Evolutionary conservation across 768 basidiomycete genomes (phyloP), one percentile per base, ranked within the genome.

Genomic region (Phylloporus sp.): DNA sequence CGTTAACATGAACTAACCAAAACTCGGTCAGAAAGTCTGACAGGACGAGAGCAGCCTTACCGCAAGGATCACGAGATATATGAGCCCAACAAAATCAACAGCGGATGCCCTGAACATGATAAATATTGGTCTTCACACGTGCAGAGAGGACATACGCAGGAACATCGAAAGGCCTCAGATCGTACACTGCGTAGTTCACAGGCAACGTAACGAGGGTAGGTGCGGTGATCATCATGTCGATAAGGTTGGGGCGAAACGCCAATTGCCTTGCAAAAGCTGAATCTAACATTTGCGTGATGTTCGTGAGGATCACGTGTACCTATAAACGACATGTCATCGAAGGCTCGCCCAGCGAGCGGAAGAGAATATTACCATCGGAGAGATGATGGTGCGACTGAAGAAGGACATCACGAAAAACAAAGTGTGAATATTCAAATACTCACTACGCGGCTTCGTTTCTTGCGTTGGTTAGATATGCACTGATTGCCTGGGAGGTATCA

Each of bases 381-480:
- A 42, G 33, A 63, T 57, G 24, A 39, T 11, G 18, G 4, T 50
- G 27, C 60, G 60, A 22, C 61, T 68, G 14, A 42, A 42, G 24
- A 43, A 49, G 13, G 21, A n/a, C 7, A 17, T 58, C 29, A 57
- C 15, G 23, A 21, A 28, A 9, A 10, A 18, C 22, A 11, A 39
- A 6, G n/a, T 10, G 7, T 32, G 28, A 22, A 49, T 38, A 17
- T 79, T 62, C 58, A 84, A 22, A 49, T 38, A 17, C 80, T 62
- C 58, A 84, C 82, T 70, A 84, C 15, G 71, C 74, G 49, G 76
- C 78, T 51, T 82, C 81, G 38, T 75, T 82, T 23, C 82, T 69
- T 18, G 76, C 82, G 50, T 74, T 71, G 0, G 66, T 68, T 1
- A 60, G 68, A 49, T 72, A 75, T 13, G 72, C 71, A 0, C 74